Base-by-base conservation (phyloP, 345 rosid species). In the Linum usitatissimum region DNA sequence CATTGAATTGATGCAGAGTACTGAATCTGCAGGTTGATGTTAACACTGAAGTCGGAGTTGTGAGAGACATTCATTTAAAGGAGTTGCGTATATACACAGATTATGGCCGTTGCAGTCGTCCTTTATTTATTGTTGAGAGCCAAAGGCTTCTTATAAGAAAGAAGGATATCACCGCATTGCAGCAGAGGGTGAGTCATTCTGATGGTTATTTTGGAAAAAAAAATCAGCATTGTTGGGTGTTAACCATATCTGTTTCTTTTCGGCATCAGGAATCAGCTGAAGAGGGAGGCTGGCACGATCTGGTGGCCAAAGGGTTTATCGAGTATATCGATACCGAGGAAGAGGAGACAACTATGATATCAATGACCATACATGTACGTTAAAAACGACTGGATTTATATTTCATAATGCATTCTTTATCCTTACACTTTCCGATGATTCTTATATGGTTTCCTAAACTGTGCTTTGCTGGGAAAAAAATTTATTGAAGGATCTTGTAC, bases 281-380 rank as follows among this genome's bases (percentile, higher is more conserved):
- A 48, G 99, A 90, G 14, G 87, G 77, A 75, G 96, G 94, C 57
- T 93, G 99, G 99, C 90, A 87, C 76, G 96, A 93, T 18, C 89
- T 93, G 64, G 96, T 93, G 57, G 77, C 88, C 12, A 87, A 74
- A 66, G 99, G 97, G 10, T 93, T 76, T 64, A 90, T 93, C 64
- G 99, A 93, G 72, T 93, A 90, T 67, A 83, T 93, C 18, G 99
- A 93, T 68, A 93, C 97, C 0, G 99, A 93, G 77, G 99, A 90
- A 81, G 99, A 93, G 67, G 99, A 93, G 74, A 93, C 97, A 6
- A 93, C 99, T 31, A 93, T 93, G 99, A 93, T 93, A 66, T 90
- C 99, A 57, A 93, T 93, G 99, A 93, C 99, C 42, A 93, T 93
- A 64, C 91, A 76, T 82, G 99, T 93, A 72, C 79, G 97, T 75